phyloP scores from a whole-genome alignment of 768 basidiomycete species.

The Boletus tylopilopsis region DNA sequence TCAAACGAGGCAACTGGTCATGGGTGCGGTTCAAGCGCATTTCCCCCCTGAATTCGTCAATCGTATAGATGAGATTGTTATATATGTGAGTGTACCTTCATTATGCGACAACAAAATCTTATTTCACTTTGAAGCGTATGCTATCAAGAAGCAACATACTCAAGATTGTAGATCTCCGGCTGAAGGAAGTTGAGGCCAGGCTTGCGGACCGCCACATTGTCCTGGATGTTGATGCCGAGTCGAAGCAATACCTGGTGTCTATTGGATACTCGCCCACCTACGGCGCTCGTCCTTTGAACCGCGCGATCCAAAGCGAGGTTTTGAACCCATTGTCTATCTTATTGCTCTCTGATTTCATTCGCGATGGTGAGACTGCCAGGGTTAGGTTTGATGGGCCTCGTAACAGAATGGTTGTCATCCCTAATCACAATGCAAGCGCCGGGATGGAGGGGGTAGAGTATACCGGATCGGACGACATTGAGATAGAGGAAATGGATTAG shows the following conservation, averaged over 20 bases:
- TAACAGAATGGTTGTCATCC: slow-evolving; percentile 72
- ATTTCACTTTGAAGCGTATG: slow-evolving; percentile 52
- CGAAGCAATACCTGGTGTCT: slow-evolving; percentile 72
- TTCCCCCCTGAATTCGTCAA: slow-evolving; percentile 95
- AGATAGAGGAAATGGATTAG: slow-evolving; percentile 24
- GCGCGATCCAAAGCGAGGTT: slow-evolving; percentile 88
- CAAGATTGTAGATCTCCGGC: slow-evolving; percentile 85
- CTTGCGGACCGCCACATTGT: slow-evolving; percentile 77
- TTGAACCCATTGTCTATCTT: slow-evolving; percentile 86
- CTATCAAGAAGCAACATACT: slow-evolving; percentile 74
- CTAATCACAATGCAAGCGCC: slow-evolving; percentile 70
- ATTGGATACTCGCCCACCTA: slow-evolving; percentile 79
- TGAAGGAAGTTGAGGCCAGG: slow-evolving; percentile 81
- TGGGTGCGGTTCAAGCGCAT: slow-evolving; percentile 74
- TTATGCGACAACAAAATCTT: slow-evolving; percentile 20
- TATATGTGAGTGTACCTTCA: slow-evolving; percentile 44
- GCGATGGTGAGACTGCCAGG: slow-evolving; percentile 73
- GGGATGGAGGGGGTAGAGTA: slow-evolving; percentile 47
- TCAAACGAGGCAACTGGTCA: slow-evolving; percentile 61
- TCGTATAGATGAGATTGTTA: slow-evolving; percentile 81
- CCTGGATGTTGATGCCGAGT: slow-evolving; percentile 69
- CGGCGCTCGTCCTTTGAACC: slow-evolving; percentile 89
- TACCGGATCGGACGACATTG: slow-evolving; percentile 55
- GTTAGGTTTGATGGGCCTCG: slow-evolving; percentile 78
- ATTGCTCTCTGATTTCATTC: slow-evolving; percentile 77